Percentiles rank a stretch among this genome's conserved stretches.
These are phyloP conservation scores for Tritrichomonas musculus DNA, from an alignment of 208 protist genomes.

Conservation along the genomic window DNA sequence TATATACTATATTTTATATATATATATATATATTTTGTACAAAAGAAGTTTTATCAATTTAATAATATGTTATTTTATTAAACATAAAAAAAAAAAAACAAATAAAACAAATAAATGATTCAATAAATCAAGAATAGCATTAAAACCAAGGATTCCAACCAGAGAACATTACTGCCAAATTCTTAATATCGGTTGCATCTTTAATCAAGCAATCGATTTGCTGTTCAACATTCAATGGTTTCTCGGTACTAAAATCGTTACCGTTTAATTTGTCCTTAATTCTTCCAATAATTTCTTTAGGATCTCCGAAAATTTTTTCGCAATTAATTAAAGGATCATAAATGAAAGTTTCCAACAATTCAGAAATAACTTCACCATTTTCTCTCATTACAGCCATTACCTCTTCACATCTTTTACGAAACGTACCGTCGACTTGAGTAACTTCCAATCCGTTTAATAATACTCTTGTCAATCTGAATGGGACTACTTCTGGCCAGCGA, in stretches of 20 bases:
- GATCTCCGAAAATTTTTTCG: neutral
- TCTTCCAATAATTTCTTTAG: neutral
- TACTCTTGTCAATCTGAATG: conserved; percentile 54
- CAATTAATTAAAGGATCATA: neutral
- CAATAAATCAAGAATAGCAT: too few species aligned
- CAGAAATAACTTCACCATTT: neutral
- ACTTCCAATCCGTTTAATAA: conserved; percentile 52
- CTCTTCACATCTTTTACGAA: conserved; percentile 68
- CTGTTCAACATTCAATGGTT: neutral
- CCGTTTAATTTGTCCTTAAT: neutral
- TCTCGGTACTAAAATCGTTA: neutral
- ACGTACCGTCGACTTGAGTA: conserved; percentile 64
- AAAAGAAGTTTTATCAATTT: too few species aligned
- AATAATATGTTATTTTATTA: too few species aligned
- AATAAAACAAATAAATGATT: too few species aligned
- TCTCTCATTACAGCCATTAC: neutral
- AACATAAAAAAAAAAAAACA: too few species aligned
- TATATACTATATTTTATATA: too few species aligned
- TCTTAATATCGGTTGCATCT: conserved; percentile 8
- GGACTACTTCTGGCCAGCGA: conserved; percentile 43
- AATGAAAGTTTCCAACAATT: neutral
- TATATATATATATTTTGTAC: too few species aligned
- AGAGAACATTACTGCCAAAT: neutral
- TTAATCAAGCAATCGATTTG: neutral
- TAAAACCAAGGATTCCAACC: conserved; percentile 41